Evolutionary conservation across 2,329 filamentous ascomycete genomes (phyloP).

Genomic region (Xylariaceae sp.): DNA sequence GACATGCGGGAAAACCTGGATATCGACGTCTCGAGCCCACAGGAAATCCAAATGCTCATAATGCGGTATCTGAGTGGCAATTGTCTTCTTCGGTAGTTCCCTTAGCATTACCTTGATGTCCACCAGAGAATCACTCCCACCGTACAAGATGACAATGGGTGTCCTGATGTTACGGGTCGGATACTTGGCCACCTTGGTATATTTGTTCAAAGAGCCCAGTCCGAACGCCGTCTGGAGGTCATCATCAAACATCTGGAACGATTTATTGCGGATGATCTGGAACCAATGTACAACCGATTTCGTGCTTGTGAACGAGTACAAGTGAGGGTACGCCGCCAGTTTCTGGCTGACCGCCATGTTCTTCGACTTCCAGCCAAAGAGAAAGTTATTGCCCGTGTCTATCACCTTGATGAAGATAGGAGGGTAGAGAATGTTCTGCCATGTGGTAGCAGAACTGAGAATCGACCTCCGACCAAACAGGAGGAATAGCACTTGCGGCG

Average conservation of each 20-base stretch:
- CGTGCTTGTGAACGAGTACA: slow-evolving; percentile 94
- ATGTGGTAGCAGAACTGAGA: slow-evolving; percentile 89
- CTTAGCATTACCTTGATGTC: slow-evolving; percentile 90
- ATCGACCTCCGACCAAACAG: slow-evolving; percentile 90
- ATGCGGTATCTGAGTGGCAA: slow-evolving; percentile 79
- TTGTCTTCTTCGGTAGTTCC: slow-evolving; percentile 77
- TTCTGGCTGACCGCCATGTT: slow-evolving; percentile 89
- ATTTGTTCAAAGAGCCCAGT: slow-evolving; percentile 66
- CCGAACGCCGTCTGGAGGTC: slow-evolving; percentile 75
- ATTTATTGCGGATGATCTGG: slow-evolving; percentile 93
- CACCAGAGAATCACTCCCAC: slow-evolving; percentile 86
- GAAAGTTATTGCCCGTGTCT: slow-evolving; percentile 70
- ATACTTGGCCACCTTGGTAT: slow-evolving; percentile 94
- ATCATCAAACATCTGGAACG: slow-evolving; percentile 98
- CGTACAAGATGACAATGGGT: slow-evolving; percentile 88
- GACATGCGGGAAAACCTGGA: slow-evolving; percentile 83
- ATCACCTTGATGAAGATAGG: slow-evolving; percentile 87
- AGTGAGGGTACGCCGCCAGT: slow-evolving; percentile 87
- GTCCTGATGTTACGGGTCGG: slow-evolving; percentile 96
- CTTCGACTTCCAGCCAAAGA: slow-evolving; percentile 82
- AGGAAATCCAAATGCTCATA: slow-evolving; percentile 97
- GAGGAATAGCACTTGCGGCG: slow-evolving; percentile 84
- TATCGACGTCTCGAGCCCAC: slow-evolving; percentile 82
- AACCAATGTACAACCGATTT: slow-evolving; percentile 99
- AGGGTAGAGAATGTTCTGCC: slow-evolving; percentile 92